Evolutionary conservation across 345 rosid species (phyloP), one percentile per base, ranked within the genome.

Genomic region (Eucalyptus polyanthemos): DNA sequence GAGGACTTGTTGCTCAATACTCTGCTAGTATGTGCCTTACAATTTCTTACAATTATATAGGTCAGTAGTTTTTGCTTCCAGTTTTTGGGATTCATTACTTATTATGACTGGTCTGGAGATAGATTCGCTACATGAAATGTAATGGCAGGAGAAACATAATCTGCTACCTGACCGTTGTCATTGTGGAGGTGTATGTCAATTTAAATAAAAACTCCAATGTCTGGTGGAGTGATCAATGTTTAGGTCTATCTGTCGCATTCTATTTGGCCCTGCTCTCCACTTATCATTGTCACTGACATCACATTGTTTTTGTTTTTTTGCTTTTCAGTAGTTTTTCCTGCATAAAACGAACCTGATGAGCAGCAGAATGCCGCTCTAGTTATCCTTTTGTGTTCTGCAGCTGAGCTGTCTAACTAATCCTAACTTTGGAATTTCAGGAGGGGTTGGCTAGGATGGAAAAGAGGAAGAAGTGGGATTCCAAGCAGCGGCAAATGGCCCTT

Each of bases 391-490:
- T 40, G 72, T 14, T 87, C 34, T 27, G 24, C 37, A 14, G 29
- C 37, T 88, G 51, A 19, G 31, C 37, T 60, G 25, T 60, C 89
- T 89, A 42, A 89, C 90, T 89, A 42, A 89, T 60, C 34, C 51
- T 60, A 13, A n/a, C 44, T 34, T 31, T 10, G 88, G 29, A 50
- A 19, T 91, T 92, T 87, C 94, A 97, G 99, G 99, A 96, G 88
- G 99, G 99, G 91, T 94, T 98, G 42, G 99, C 99, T 47, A 95
- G 98, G 92, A 89, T 96, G 92, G 99, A 97, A 92, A 96, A 96
- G 91, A 95, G 95, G 90, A 97, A 88, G 95, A 96, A 86, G 91
- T 96, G 97, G 97, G 99, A 96, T 88, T 88, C 95, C 25, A 97
- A 91, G 93, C 96, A 96, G 31, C 95, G 95, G 89, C 93, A 93